Conservation (phyloP, 2,329 filamentous ascomycete species). For the Claviceps sp. region DNA sequence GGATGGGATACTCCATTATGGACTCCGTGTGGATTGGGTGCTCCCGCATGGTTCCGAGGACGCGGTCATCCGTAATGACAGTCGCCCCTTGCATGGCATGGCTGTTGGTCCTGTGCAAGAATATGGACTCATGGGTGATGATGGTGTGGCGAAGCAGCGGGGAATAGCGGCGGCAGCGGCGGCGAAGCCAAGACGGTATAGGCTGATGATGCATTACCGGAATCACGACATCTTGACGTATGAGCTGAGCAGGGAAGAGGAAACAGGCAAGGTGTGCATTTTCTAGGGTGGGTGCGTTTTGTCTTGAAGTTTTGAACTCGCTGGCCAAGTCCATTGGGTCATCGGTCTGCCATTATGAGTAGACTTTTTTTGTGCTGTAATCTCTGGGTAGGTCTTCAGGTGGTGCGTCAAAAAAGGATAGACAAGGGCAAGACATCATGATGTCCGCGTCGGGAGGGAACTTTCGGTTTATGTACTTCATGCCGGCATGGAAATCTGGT, state of each 20-base stretch:
- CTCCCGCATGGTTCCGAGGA: conserved; percentile 37
- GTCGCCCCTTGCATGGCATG: conserved; percentile 48
- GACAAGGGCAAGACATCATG: too few species aligned
- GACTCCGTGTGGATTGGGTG: conserved; percentile 40
- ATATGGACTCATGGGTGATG: conserved; percentile 12
- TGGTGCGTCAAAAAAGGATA: too few species aligned
- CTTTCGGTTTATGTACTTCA: neutral
- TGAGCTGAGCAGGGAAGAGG: conserved; percentile 39
- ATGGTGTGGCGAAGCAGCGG: conserved; percentile 5
- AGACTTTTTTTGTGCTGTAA: too few species aligned
- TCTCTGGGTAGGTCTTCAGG: too few species aligned
- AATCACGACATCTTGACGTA: conserved; percentile 60
- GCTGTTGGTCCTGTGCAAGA: conserved; percentile 52
- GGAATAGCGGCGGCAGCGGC: conserved; percentile 7
- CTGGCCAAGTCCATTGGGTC: too few species aligned
- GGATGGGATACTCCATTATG: conserved; percentile 18
- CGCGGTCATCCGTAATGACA: conserved; percentile 25
- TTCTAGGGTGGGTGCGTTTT: conserved; percentile 13
- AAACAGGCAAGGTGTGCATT: conserved; percentile 21
- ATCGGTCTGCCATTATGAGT: too few species aligned
- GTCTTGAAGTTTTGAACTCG: too few species aligned
- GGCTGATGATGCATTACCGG: conserved; percentile 58
- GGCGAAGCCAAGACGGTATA: conserved; percentile 37
- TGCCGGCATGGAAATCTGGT: neutral
- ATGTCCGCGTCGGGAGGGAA: neutral